Evolutionary conservation across 208 protist species (phyloP).

Genomic region (Leishmania mexicana): DNA sequence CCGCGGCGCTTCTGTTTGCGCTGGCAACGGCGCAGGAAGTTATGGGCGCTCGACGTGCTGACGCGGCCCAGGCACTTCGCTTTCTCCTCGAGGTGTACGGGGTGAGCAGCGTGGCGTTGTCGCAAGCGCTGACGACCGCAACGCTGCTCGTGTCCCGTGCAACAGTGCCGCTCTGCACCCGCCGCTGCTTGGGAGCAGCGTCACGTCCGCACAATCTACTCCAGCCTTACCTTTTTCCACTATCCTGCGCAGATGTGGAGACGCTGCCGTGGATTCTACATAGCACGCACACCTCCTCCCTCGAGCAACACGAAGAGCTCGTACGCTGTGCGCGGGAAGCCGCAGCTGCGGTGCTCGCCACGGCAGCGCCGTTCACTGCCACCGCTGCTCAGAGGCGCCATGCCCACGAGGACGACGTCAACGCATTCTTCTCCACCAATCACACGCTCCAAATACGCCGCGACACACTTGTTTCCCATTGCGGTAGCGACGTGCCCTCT

Average conservation of each 20-base stretch:
- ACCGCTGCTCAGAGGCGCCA: background rate
- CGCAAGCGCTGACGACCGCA: constrained; percentile 9
- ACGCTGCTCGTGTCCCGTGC: background rate
- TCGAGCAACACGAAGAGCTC: background rate
- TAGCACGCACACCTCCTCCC: background rate
- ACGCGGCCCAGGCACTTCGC: constrained; percentile 6
- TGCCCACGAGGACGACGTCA: constrained; percentile 9
- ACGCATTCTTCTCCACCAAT: constrained; percentile 19
- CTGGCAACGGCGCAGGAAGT: constrained; percentile 14
- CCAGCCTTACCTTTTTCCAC: background rate
- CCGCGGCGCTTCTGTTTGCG: constrained; percentile 14
- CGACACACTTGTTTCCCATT: background rate
- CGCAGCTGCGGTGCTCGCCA: background rate
- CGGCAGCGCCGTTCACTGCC: background rate
- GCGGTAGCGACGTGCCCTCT: background rate
- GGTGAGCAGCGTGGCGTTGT: background rate
- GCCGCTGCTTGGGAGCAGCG: too few relatives aligned
- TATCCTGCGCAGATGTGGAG: background rate
- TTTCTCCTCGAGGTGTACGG: constrained; percentile 15
- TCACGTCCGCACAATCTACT: background rate
- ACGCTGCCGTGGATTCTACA: background rate
- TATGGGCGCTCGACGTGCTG: background rate
- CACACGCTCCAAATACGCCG: background rate
- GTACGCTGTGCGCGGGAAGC: background rate
- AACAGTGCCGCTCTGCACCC: background rate